Conservation (phyloP, 2,329 filamentous ascomycete genomes). For the Diaporthe destruens region DNA sequence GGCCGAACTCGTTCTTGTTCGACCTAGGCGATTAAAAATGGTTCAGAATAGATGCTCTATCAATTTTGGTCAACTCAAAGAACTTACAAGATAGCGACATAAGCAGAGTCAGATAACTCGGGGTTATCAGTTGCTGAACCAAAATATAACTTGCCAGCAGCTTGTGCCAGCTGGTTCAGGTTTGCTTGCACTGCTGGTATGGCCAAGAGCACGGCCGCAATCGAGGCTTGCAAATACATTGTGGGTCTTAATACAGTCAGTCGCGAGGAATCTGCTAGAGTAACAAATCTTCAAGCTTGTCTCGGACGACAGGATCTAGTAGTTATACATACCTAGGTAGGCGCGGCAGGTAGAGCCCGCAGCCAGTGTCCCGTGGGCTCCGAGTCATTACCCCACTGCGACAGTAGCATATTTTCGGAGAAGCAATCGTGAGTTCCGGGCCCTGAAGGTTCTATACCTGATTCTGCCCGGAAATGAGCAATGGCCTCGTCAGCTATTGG, state of each 20-base stretch:
- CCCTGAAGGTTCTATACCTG: conserved; percentile 14
- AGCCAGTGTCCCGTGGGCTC: not conserved
- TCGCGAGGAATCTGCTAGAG: not conserved
- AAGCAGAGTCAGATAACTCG: conserved; percentile 65
- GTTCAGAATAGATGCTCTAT: not conserved
- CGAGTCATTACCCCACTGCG: not conserved
- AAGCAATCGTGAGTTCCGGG: conserved; percentile 14
- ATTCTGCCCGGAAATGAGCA: conserved; percentile 27
- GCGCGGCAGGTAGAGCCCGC: not conserved
- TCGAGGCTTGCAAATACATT: conserved; percentile 19
- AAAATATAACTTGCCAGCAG: conserved; percentile 61
- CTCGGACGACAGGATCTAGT: not conserved
- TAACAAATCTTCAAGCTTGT: not conserved
- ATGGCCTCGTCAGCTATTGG: not conserved
- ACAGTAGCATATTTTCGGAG: not conserved
- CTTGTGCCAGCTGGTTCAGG: conserved; percentile 40
- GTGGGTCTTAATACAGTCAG: not conserved
- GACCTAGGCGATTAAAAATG: conserved; percentile 45
- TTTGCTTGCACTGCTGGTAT: conserved; percentile 32
- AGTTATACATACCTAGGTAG: no score
- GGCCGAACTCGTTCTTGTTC: conserved; percentile 70
- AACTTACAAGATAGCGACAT: conserved; percentile 63
- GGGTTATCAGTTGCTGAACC: conserved; percentile 74
- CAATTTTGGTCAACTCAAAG: not conserved
- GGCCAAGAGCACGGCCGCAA: conserved; percentile 22